A percentile compares a stretch with the other conserved stretches of the same genome.
These are phyloP conservation scores for Plasmopara viticola DNA, from an alignment of 352 stramenopile species.

Conservation along the genomic window DNA sequence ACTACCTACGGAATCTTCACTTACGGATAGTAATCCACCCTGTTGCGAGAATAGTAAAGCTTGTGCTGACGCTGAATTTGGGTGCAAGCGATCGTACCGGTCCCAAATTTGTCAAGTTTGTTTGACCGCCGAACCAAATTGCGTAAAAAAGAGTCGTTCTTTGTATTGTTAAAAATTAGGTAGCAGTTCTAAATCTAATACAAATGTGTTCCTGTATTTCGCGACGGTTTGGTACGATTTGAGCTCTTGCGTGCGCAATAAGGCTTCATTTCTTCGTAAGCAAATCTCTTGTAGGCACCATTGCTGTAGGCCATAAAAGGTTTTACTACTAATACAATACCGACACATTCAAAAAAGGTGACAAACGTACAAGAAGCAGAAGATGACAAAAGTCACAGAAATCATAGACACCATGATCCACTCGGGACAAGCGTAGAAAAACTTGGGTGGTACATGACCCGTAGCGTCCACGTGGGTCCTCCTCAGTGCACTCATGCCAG, in stretches of 20 bases:
- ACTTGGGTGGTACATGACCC: constrained; percentile 38
- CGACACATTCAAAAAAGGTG: background rate
- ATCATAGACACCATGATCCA: constrained; percentile 48
- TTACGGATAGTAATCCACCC: constrained; percentile 41
- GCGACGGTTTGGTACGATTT: background rate
- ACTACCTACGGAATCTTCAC: constrained; percentile 30
- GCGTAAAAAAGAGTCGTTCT: constrained; percentile 6
- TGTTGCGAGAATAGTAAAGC: constrained; percentile 55
- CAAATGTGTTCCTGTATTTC: background rate
- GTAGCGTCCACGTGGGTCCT: constrained; percentile 35
- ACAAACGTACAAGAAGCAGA: background rate
- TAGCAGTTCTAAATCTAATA: background rate
- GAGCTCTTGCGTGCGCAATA: background rate
- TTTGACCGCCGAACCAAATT: constrained; percentile 15
- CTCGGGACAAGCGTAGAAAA: constrained; percentile 53
- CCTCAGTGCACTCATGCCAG: constrained; percentile 38
- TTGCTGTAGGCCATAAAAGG: background rate
- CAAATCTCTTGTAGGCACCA: background rate
- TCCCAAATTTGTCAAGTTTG: constrained; percentile 62
- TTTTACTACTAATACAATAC: background rate
- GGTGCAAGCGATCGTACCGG: constrained; percentile 47
- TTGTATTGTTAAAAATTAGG: background rate
- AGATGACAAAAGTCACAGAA: constrained; percentile 31
- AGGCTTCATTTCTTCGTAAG: background rate
- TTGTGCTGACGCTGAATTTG: constrained; percentile 38